Evolutionary conservation across 2,329 filamentous ascomycete genomes (phyloP).

Genomic region (Hirsutella rhossiliensis): DNA sequence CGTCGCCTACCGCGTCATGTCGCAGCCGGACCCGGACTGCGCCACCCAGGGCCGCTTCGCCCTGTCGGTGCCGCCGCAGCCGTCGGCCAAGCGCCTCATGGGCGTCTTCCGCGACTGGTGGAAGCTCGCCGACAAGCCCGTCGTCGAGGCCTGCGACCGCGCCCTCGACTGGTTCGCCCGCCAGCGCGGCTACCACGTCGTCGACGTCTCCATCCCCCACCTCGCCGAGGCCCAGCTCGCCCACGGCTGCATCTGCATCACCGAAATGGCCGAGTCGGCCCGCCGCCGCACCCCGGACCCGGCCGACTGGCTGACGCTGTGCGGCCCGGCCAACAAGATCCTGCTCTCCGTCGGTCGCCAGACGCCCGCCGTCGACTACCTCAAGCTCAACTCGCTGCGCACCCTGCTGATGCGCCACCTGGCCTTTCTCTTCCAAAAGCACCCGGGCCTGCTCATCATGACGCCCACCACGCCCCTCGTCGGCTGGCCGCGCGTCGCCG

Average conservation of each 20-base stretch:
- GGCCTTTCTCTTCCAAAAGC: conserved; percentile 51
- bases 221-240: conserved; percentile 62
- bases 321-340: conserved; percentile 58
- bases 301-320: conserved; percentile 36
- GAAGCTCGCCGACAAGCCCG: conserved; percentile 42
- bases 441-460: conserved; percentile 68
- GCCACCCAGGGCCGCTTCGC: conserved; percentile 51
- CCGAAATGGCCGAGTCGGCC: conserved; percentile 48
- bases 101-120: conserved; percentile 53
- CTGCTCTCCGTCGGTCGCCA: conserved; percentile 52
- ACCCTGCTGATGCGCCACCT: conserved; percentile 70
- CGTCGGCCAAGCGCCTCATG: conserved; percentile 44
- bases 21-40: conserved; percentile 55
- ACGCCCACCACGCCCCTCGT: conserved; percentile 65
- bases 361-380: conserved; percentile 56
- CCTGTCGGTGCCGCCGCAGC: conserved; percentile 33
- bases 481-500: conserved; percentile 55
- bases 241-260: conserved; percentile 66
- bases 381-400: conserved; percentile 63
- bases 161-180: conserved; percentile 47
- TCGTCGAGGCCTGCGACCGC: conserved; percentile 48
- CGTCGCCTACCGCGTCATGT: conserved; percentile 71
- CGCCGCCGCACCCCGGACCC: conserved; percentile 30
- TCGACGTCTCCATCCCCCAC: conserved; percentile 54
- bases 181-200: conserved; percentile 33